Evolutionary conservation across 768 basidiomycete genomes (phyloP).

Genomic region (Sarcodon aspratus): DNA sequence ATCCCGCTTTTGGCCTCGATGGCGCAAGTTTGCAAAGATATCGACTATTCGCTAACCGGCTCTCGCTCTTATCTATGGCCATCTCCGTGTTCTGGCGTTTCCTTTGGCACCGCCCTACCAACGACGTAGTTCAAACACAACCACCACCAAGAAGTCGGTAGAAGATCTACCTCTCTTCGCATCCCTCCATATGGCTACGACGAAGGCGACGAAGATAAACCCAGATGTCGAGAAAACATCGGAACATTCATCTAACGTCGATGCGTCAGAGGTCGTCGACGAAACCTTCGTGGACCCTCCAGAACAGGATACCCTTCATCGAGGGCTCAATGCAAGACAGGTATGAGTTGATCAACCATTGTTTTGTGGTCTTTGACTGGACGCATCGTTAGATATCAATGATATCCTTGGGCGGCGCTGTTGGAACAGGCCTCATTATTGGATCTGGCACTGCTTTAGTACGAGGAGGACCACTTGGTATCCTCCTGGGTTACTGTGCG

Average conservation of each 20-base stretch:
- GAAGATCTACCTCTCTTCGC: too few species aligned
- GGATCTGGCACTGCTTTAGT: slow-evolving; percentile 46
- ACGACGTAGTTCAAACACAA: too few species aligned
- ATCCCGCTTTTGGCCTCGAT: too few species aligned
- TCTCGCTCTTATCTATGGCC: too few species aligned
- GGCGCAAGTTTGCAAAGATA: too few species aligned
- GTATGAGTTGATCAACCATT: not conserved
- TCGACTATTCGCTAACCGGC: too few species aligned
- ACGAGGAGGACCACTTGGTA: slow-evolving; percentile 8
- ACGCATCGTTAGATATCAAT: slow-evolving; percentile 17
- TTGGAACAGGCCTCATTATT: slow-evolving; percentile 22
- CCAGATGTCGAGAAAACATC: not conserved
- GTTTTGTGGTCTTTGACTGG: not conserved
- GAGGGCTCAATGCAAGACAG: slow-evolving; percentile 21
- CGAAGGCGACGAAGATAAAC: too few species aligned
- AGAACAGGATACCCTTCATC: slow-evolving; percentile 20
- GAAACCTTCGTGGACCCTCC: slow-evolving; percentile 11
- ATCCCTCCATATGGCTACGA: too few species aligned
- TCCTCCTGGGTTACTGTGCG: not conserved
- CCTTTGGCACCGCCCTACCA: too few species aligned
- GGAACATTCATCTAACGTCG: not conserved
- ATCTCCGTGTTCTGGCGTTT: too few species aligned
- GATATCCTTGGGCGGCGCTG: slow-evolving; percentile 26
- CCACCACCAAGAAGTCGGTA: too few species aligned
- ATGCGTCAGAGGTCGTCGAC: not conserved